Base-by-base conservation (phyloP, 2,329 filamentous ascomycete species). In the Fusarium transvaalense region DNA sequence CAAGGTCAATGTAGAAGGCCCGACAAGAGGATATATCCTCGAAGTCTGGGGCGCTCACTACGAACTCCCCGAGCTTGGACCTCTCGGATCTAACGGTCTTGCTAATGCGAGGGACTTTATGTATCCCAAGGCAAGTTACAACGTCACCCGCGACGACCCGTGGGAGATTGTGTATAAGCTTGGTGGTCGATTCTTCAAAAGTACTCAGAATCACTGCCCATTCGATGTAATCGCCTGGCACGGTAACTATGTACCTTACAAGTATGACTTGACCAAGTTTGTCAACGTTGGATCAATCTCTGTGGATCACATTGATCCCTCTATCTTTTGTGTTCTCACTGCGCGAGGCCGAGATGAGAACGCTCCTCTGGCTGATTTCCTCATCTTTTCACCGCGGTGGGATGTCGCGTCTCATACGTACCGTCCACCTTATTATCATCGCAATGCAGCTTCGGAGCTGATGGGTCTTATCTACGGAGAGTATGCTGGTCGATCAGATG, bases 191-290 rank as follows among this genome's bases (percentile, higher is more conserved):
- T 84, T 91, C 37, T 91, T 89, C 72, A 81, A 79, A 23, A 88
- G 85, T 56, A 83, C 82, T 23, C 90, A 92, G 74, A 81, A 81
- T 23, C 89, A 92, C 74, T 89, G 85, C 4, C 90, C 90, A 0
- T 92, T 91, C 72, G 89, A 92, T 69, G 89, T 92, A 2, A 88
- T 91, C 1, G 89, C 88, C 3, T 92, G 90, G 89, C 89, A 91
- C 69, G 89, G 89, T n/a, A 88, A 86, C 52, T 90, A 91, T 71
- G 87, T 88, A 55, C 85, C 85, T 0, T 86, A 83, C 77, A 87
- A 87, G 75, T 88, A 88, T 72, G 85, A 85, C 51, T 74, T 87
- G 6, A 85, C 83, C 10, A 85, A 85, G 59, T 79, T 90, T 81
- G 75, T 90, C 83, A 84, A 85, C 78, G 77, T 87, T 76, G 88